Evolutionary conservation across 1,284 basidiomycete genomes (phyloP).

Genomic region (Sanguinoderma infundibulare): DNA sequence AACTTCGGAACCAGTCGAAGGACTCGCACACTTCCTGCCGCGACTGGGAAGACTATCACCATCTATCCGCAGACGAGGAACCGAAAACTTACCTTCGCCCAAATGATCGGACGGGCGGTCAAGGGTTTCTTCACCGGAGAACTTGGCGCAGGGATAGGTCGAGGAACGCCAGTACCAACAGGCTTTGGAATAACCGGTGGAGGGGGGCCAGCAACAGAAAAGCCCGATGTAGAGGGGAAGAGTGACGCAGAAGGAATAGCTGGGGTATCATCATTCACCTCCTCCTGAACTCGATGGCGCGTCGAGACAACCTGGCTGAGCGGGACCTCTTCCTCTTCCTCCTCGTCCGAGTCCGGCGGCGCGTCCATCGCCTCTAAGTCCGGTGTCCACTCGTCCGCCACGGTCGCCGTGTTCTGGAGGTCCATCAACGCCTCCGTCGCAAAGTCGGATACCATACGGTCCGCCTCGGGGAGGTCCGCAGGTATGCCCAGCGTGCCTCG

Average conservation of each 20-base stretch:
- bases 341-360: conserved; percentile 23
- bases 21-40: conserved; percentile 83
- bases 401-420: background rate
- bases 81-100: conserved; percentile 38
- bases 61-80: background rate
- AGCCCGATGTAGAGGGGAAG: background rate
- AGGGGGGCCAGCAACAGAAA: background rate
- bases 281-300: background rate
- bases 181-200: background rate
- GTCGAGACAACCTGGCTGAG: conserved; percentile 2
- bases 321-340: conserved; percentile 22
- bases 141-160: background rate
- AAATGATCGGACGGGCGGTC: conserved; percentile 32
- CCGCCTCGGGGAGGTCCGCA: conserved; percentile 6
- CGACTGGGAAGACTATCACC: conserved; percentile 50
- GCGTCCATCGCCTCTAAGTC: conserved; percentile 13
- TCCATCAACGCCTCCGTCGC: conserved; percentile 12
- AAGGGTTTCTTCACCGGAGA: conserved; percentile 13
- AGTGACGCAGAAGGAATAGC: too few relatives aligned
- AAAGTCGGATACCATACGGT: conserved; percentile 5
- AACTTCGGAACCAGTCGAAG: conserved; percentile 73
- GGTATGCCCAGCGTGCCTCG: conserved; percentile 8
- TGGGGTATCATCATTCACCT: background rate
- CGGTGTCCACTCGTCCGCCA: conserved; percentile 8
- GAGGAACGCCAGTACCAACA: background rate